Evolutionary conservation across 139 green algal genomes (phyloP).

Genomic region (Coelastrella sp.): DNA sequence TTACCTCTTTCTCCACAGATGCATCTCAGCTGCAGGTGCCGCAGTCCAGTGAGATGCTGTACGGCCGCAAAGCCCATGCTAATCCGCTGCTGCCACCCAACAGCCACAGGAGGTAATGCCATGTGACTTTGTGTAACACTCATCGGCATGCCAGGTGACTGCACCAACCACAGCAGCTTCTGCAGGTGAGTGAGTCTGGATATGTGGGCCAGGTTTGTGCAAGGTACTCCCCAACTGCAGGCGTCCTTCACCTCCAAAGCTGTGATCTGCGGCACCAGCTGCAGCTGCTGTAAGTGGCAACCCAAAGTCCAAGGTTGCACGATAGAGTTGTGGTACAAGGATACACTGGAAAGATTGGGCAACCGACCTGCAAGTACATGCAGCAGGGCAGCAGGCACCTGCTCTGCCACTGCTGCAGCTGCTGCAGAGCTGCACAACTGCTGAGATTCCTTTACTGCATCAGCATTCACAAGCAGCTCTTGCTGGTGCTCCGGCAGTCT

Average conservation of each 20-base stretch:
- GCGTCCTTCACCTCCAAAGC: background rate
- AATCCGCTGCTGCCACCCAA: constrained; percentile 5
- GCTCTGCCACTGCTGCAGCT: background rate
- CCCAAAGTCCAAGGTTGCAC: background rate
- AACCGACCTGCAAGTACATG: background rate
- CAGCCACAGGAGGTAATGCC: background rate
- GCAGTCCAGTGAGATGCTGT: constrained; percentile 25
- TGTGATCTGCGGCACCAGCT: background rate
- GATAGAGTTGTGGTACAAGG: background rate
- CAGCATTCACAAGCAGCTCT: background rate
- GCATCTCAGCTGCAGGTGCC: constrained; percentile 41
- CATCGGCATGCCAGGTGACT: background rate
- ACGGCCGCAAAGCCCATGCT: background rate
- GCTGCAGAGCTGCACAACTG: background rate
- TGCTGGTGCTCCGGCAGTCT: too few relatives aligned
- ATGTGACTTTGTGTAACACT: background rate
- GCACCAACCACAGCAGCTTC: constrained; percentile 5
- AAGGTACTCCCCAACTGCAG: constrained; percentile 27
- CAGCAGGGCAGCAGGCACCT: background rate
- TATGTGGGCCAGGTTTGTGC: background rate
- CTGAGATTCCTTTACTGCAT: background rate
- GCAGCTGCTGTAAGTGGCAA: background rate
- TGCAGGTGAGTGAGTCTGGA: background rate
- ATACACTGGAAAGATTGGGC: background rate
- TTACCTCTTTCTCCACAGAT: constrained; percentile 23